phyloP scores from a whole-genome alignment of 345 rosid genomes.

The Eucalyptus globulus region DNA sequence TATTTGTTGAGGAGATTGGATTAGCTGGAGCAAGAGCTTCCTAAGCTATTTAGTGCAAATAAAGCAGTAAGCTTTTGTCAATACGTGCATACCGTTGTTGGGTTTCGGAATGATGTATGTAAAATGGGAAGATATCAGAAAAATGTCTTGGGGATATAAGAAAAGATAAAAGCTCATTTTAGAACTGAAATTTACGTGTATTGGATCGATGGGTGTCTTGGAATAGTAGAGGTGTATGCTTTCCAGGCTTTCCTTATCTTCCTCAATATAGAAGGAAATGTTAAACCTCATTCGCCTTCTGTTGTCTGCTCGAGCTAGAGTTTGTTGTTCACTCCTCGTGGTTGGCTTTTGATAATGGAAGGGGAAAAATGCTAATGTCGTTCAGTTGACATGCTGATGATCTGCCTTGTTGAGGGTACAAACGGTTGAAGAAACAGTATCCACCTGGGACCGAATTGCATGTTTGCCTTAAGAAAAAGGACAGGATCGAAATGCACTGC shows the following conservation, averaged over 20 bases:
- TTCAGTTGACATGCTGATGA: neutral
- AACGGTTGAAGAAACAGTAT: neutral
- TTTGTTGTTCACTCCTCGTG: neutral
- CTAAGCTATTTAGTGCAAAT: neutral
- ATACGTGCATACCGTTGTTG: neutral
- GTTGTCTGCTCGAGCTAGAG: neutral
- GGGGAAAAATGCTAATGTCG: neutral
- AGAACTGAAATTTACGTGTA: neutral
- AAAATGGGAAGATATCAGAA: neutral
- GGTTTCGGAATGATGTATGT: neutral
- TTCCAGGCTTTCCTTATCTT: neutral
- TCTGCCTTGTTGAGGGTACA: neutral
- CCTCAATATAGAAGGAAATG: neutral
- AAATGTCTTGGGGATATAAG: neutral
- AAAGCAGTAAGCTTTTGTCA: neutral
- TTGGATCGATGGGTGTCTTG: neutral
- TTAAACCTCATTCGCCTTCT: neutral
- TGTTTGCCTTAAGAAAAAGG: neutral
- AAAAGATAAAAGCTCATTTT: neutral
- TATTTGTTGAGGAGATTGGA: conserved; percentile 35
- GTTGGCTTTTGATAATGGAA: neutral
- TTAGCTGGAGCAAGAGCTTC: neutral
- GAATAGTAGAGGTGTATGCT: neutral
- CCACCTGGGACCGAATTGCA: neutral
- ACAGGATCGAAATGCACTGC: neutral